phyloP scores from a whole-genome alignment of 768 basidiomycete species.

The Naganishia randhawae region DNA sequence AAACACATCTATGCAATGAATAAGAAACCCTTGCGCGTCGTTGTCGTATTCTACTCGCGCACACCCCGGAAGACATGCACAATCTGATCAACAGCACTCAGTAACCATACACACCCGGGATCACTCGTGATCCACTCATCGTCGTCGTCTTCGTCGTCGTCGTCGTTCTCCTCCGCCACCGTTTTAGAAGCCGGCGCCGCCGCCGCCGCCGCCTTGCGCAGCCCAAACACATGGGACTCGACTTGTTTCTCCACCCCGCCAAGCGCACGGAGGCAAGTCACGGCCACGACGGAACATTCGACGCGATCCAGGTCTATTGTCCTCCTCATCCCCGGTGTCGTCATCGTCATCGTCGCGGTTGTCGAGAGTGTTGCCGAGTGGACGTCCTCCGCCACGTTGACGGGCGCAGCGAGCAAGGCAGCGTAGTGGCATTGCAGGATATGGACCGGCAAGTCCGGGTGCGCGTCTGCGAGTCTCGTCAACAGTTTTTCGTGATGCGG shows the following conservation, averaged over 20 bases:
- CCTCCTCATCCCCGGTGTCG: no score
- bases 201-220: constrained; percentile 20
- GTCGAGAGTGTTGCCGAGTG: no score
- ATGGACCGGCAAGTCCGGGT: constrained; percentile 32
- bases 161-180: no score
- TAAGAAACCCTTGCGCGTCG: no score
- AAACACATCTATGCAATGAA: no score
- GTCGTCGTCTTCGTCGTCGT: background rate
- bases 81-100: constrained; percentile 6
- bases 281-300: constrained; percentile 14
- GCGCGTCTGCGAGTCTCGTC: background rate
- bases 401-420: constrained; percentile 30
- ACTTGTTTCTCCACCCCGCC: constrained; percentile 24
- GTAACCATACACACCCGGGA: constrained; percentile 22
- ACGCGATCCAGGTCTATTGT: background rate
- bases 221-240: constrained; percentile 26
- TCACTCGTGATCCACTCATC: constrained; percentile 17
- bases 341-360: no score
- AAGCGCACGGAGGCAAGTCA: constrained; percentile 11
- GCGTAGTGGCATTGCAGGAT: constrained; percentile 46
- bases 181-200: no score
- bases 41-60: no score
- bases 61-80: background rate
- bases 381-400: background rate
- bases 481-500: constrained; percentile 25